Percentiles rank a stretch among this genome's conserved stretches.
Conservation (phyloP, 257 asterid genomes). For the Anisodus acutangulus region DNA sequence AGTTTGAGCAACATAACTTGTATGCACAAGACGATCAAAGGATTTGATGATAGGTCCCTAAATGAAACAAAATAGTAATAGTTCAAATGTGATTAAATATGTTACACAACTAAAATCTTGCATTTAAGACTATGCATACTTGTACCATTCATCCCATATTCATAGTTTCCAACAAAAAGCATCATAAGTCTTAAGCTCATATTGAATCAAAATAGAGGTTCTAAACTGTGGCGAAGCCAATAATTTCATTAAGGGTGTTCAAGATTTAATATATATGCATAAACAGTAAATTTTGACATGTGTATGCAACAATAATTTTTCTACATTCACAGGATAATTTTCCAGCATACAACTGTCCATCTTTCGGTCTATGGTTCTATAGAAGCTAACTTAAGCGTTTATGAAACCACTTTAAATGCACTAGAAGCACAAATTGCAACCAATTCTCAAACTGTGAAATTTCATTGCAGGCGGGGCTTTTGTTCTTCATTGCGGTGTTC, state of each 20-base stretch:
- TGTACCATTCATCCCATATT: background rate
- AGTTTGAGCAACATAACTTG: background rate
- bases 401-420: background rate
- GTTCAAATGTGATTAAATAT: too few species aligned
- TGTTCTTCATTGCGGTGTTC: slow-evolving; percentile 93
- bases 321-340: too few species aligned
- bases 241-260: background rate
- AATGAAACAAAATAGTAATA: background rate
- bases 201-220: background rate
- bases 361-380: background rate
- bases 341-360: background rate
- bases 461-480: slow-evolving; percentile 75
- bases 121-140: background rate
- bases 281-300: background rate
- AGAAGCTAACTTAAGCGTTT: background rate
- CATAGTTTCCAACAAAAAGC: too few species aligned
- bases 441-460: background rate
- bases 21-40: slow-evolving; percentile 18
- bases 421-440: background rate
- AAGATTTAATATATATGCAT: too few species aligned
- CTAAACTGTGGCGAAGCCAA: background rate
- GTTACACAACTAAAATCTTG: too few species aligned
- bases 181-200: background rate
- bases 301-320: too few species aligned
- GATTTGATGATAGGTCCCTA: background rate